Evolutionary conservation across 495 filamentous ascomycete genomes (phyloP), one percentile per base, ranked within the genome.

Genomic region (Penicillium herquei): DNA sequence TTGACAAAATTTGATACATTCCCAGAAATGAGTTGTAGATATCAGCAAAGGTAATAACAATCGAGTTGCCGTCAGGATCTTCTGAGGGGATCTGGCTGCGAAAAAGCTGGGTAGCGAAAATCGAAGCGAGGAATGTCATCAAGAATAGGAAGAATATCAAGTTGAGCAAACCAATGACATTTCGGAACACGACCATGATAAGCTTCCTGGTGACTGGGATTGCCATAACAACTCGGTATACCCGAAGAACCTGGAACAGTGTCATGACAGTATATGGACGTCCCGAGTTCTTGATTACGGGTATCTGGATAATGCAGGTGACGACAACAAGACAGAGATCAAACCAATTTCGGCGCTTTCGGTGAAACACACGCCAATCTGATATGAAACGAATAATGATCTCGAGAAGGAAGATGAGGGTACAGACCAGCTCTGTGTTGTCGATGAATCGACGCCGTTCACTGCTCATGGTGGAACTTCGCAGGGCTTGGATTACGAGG

Each of bases 1-100:
- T 97, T 18, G 94, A 96, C n/a, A 99, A 77, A 30, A 99, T 84
- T 67, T 96, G 90, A 64, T 99, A 99, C 94, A 99, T 99, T 51
- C 92, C 94, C 16, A 98, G 80, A 60, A 97, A 99, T 0, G 91
- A 87, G 61, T 97, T 97, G 72, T 89, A 99, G 33, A 97, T 93
- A 35, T 90, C 89, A 61, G 81, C 81, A 71, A 99, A 99, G 1
- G 89, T 87, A 55, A 92, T 82, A 39, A 78, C 74, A 59, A 87
- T 81, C 0, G 68, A 65, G 7, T 84, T 71, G 0, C 82, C 87
- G 2, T 73, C 58, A n/a, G 71, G 66, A 54, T 92, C 82, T 12
- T 71, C 39, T 12, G 64, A 39, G 4, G 89, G 86, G 10, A 99
- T 79, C 57, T 95, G 86, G 9, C 92, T 91, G 13, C 94, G 88